phyloP scores from a whole-genome alignment of 129 eudicot species.

The Chrysanthemum lavandulifolium region DNA sequence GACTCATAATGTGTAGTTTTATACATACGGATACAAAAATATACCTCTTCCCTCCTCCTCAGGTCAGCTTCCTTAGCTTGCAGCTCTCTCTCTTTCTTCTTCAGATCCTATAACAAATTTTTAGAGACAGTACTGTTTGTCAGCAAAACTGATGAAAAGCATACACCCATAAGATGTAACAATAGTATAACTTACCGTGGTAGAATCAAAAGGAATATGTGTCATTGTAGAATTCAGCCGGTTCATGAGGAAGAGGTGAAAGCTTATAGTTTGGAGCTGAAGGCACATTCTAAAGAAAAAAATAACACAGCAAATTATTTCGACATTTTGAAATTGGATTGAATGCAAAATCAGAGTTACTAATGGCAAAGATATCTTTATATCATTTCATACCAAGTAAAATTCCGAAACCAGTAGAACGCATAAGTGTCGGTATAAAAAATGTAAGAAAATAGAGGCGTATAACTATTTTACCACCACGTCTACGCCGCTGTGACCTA shows the following conservation, averaged over 20 bases:
- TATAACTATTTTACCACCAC: no score
- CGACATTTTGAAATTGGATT: background rate
- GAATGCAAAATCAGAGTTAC: background rate
- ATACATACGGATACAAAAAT: background rate
- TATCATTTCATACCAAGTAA: no score
- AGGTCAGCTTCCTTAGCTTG: slow-evolving; percentile 89
- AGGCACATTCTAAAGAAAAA: slow-evolving; percentile 57
- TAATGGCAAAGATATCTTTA: background rate
- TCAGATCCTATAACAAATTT: slow-evolving; percentile 56
- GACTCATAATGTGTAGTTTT: background rate
- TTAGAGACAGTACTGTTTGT: slow-evolving; percentile 8
- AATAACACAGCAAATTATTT: background rate
- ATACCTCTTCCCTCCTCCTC: slow-evolving; percentile 90
- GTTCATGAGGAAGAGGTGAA: slow-evolving; percentile 94
- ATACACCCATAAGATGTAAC: slow-evolving; percentile 5
- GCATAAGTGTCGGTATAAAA: no score
- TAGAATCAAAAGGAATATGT: slow-evolving; percentile 76
- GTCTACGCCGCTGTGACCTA: no score
- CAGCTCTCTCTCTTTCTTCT: slow-evolving; percentile 83
- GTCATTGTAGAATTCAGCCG: slow-evolving; percentile 80
- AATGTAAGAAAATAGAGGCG: no score
- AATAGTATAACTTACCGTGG: slow-evolving; percentile 42
- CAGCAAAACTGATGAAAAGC: background rate
- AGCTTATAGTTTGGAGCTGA: slow-evolving; percentile 75
- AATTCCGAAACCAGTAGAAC: no score